phyloP scores from a whole-genome alignment of 78 protist genomes.

The Capsaspora owczarzaki region DNA sequence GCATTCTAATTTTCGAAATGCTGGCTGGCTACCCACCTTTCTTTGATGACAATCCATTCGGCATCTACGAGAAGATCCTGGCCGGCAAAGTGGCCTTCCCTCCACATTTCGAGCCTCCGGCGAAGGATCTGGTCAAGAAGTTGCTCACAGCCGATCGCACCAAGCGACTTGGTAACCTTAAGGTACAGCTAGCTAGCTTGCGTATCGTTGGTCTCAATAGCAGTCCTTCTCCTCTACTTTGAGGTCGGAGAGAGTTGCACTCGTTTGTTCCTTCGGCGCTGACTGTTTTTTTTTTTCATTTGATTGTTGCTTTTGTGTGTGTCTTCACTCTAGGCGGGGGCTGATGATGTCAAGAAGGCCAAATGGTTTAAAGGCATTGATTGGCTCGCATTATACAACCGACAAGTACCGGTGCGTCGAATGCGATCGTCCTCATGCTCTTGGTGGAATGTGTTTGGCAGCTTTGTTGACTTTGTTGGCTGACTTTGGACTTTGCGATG shows the following conservation, averaged over 20 bases:
- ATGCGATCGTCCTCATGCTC: too few species aligned
- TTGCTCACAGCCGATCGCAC: conserved; percentile 72
- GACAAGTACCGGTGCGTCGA: neutral
- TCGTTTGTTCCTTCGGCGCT: neutral
- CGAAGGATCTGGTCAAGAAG: conserved; percentile 72
- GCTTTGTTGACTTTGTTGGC: too few species aligned
- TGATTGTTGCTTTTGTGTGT: neutral
- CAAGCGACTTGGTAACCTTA: conserved; percentile 79
- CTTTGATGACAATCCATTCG: conserved; percentile 78
- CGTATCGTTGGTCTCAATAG: too few species aligned
- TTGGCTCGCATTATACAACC: conserved; percentile 44
- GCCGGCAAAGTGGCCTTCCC: conserved; percentile 72
- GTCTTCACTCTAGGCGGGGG: conserved; percentile 71
- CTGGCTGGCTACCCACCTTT: conserved; percentile 69
- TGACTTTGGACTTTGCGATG: neutral
- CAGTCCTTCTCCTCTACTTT: too few species aligned
- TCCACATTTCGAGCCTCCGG: conserved; percentile 63
- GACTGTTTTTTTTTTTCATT: neutral
- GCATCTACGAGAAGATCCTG: conserved; percentile 79
- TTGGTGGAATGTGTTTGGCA: too few species aligned
- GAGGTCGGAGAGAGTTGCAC: neutral
- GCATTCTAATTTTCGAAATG: conserved; percentile 11
- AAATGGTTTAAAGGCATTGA: conserved; percentile 76
- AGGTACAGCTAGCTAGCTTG: conserved; percentile 13
- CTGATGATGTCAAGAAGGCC: conserved; percentile 81